These are phyloP conservation scores for Ogataea saltuana DNA, from an alignment of 805 yeast species.

Conservation along the genomic window DNA sequence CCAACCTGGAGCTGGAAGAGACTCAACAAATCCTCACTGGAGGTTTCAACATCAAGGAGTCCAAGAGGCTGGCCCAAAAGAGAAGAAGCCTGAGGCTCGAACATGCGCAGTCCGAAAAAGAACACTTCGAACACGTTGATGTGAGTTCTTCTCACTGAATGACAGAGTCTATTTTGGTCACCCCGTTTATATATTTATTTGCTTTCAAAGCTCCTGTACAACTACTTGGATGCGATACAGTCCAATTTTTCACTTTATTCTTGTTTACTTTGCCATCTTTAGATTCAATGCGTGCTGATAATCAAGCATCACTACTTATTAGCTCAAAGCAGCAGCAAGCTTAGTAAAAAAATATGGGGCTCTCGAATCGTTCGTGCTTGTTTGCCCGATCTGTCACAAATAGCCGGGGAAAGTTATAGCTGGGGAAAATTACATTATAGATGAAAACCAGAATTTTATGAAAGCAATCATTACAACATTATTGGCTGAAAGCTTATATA, in stretches of 20 bases:
- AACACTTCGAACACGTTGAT: conserved; percentile 13
- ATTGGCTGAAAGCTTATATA: neutral
- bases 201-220: neutral
- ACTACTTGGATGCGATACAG: conserved; percentile 6
- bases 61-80: conserved; percentile 53
- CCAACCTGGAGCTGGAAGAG: conserved; percentile 89
- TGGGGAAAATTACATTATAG: neutral
- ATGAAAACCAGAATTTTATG: no score
- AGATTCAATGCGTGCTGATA: neutral
- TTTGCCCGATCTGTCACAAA: conserved; percentile 7
- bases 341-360: neutral
- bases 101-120: conserved; percentile 2
- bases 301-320: neutral
- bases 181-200: neutral
- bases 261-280: no score
- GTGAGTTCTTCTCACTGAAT: conserved; percentile 3
- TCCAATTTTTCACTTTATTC: neutral
- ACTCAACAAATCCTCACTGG: conserved; percentile 76
- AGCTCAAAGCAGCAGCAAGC: no score
- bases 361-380: neutral
- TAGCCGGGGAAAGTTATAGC: conserved; percentile 3
- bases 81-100: conserved; percentile 29
- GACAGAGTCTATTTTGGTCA: neutral
- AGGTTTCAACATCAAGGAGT: conserved; percentile 82
- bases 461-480: conserved; percentile 1